phyloP scores from a whole-genome alignment of 2,329 filamentous ascomycete species.

The Sphaerulina populicola region DNA sequence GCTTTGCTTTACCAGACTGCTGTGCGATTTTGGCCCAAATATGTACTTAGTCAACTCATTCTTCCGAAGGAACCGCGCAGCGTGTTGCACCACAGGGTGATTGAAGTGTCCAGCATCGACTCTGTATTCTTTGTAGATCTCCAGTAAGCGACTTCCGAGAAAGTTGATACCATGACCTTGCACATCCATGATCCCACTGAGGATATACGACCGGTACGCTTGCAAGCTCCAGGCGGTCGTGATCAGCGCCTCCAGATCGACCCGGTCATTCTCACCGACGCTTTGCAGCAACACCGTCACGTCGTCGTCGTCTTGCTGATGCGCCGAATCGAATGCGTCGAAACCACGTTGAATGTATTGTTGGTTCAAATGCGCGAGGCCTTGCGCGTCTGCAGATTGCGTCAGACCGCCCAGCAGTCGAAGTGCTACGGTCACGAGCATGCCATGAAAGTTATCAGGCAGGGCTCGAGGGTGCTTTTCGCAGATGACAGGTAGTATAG shows the following conservation, averaged over 20 bases:
- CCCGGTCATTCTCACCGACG: constrained; percentile 15
- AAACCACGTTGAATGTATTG: constrained; percentile 19
- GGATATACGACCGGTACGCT: constrained; percentile 62
- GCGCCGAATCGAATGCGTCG: constrained; percentile 18
- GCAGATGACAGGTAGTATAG: constrained; percentile 24
- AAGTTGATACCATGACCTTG: constrained; percentile 68
- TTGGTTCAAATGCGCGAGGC: constrained; percentile 17
- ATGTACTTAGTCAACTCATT: constrained; percentile 77
- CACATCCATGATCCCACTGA: constrained; percentile 82
- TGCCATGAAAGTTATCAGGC: constrained; percentile 23
- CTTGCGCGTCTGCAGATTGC: constrained; percentile 4
- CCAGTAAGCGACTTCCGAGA: constrained; percentile 63
- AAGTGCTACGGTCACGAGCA: constrained; percentile 8
- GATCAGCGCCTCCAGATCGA: constrained; percentile 41
- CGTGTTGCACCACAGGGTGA: constrained; percentile 54
- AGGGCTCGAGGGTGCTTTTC: constrained; percentile 29
- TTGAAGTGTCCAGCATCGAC: constrained; percentile 21
- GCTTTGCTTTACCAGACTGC: constrained; percentile 74
- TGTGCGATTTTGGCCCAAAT: constrained; percentile 81
- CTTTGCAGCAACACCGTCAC: constrained; percentile 7
- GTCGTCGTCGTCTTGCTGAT: background rate
- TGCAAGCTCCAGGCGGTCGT: constrained; percentile 61
- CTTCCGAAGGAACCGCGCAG: constrained; percentile 60
- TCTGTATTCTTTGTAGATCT: constrained; percentile 49
- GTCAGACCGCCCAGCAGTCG: constrained; percentile 3